Evolutionary conservation across 1,139 yeast species (phyloP), one percentile per base, ranked within the genome.

Genomic region (Taiozyma sp.): DNA sequence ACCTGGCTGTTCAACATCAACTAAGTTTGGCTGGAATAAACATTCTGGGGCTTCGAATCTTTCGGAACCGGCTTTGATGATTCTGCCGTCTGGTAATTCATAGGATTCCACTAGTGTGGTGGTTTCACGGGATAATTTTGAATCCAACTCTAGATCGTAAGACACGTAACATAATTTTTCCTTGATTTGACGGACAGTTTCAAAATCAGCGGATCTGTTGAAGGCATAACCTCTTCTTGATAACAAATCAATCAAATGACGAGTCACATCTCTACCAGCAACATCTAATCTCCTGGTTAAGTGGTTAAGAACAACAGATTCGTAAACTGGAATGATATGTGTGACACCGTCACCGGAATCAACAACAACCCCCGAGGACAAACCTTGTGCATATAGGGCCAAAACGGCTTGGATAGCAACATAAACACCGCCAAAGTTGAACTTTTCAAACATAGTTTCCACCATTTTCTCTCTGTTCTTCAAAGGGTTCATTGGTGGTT

Each of bases 1-100:
- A 62, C 99, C 99, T 1, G 96, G 96, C 68, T 90, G 97, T 72
- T 93, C 99, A 53, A 88, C 89, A 68, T 91, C 99, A n/a, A 93
- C 97, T 61, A 93, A 78, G 62, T 85, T 83, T 49, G 99, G 99
- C 73, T 95, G 99, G 80, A 93, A 93, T 62, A 93, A 77, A 73
- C 99, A 93, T 71, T 93, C 99, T 39, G 99, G 97, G 3, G 99
- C 99, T 71, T 90, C 96, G 68, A 88, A 93, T 70, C 99, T 80
- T 71, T 93, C 99, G 35, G 95, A 88, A 4, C 99, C 98, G 45
- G 91, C 88, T 68, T 87, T 88, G 62, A 93, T 90, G 42, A 88
- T 82, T 69, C 99, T 81, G 49, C 99, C 99, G 70, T 93, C 99
- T 13, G 99, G 99, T 56, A 95, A 78, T 70, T 93, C 97, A 68